Evolutionary conservation across 2,329 filamentous ascomycete species (phyloP), one percentile per base, ranked within the genome.

Genomic region (Fusarium falciforme): DNA sequence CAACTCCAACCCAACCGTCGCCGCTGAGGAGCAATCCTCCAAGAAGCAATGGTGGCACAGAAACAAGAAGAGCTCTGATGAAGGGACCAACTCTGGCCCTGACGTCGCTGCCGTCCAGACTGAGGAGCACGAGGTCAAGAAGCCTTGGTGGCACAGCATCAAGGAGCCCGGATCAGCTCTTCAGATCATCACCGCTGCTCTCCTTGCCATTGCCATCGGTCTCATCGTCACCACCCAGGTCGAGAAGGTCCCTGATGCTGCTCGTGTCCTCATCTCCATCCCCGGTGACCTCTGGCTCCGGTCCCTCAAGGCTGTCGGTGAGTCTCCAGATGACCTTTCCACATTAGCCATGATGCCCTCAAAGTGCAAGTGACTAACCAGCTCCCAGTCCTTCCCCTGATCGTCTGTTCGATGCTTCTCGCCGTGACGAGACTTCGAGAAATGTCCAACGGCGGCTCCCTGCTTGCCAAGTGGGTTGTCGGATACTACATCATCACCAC

Each of bases 401-500:
- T 89, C 47, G 80, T 88, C 29, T 84, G 83, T 9, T 86, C 87
- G 27, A 88, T 89, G 82, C 84, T 89, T 55, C 81, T 88, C 20
- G 85, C 87, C 6, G 80, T 89, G 7, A 85, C 86, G 55, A 82
- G 83, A n/a, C 81, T 89, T 9, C 83, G 85, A 20, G 82, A 80
- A 8, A 86, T 89, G 83, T 79, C 84, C 12, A 76, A 82, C 11
- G 83, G 84, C 14, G 86, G 84, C 8, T 82, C 80, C 12, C 79
- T 79, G 60, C 82, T 89, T 0, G 87, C 86, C n/a, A 79, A 77
- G 29, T 88, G 83, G 84, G 87, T 86, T 1, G 81, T 89, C 22
- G 81, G 82, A 17, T 88, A 87, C 79, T 89, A 89, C 55, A 72
- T 89, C 16, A 22, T 82, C 22, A 89, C 87, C 4, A 89, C 87